These are phyloP conservation scores for Agaricus blazei DNA, from an alignment of 768 basidiomycete genomes.

Conservation along the genomic window DNA sequence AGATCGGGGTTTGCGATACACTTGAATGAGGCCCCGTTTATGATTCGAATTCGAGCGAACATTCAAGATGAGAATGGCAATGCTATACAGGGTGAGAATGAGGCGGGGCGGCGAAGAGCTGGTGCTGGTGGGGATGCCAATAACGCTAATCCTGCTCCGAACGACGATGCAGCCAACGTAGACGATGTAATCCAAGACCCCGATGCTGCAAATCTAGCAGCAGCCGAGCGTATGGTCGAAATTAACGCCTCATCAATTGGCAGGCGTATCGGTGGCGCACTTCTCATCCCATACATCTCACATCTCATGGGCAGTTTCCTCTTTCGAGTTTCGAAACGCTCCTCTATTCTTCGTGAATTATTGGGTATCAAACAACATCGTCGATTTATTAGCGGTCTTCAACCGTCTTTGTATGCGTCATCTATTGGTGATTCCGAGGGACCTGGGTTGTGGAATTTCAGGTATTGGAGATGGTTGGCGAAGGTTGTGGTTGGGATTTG, in stretches of 20 bases:
- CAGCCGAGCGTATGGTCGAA: slow-evolving; percentile 54
- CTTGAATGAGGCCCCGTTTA: slow-evolving; percentile 28
- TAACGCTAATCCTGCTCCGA: not conserved
- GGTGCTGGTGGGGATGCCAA: slow-evolving; percentile 11
- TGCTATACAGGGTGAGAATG: slow-evolving; percentile 9
- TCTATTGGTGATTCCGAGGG: slow-evolving; percentile 5
- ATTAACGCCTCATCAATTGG: slow-evolving; percentile 58
- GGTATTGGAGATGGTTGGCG: slow-evolving; percentile 23
- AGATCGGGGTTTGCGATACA: slow-evolving; percentile 17
- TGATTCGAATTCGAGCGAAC: slow-evolving; percentile 29
- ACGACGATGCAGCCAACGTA: not conserved
- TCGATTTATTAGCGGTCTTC: slow-evolving; percentile 9
- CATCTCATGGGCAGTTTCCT: slow-evolving; percentile 60
- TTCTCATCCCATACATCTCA: slow-evolving; percentile 64
- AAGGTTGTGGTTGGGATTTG: slow-evolving; percentile 41
- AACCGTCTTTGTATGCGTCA: slow-evolving; percentile 14
- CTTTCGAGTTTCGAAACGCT: slow-evolving; percentile 45
- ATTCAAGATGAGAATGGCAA: slow-evolving; percentile 12
- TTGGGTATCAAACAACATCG: slow-evolving; percentile 21
- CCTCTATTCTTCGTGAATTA: slow-evolving; percentile 32
- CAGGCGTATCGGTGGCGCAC: slow-evolving; percentile 62
- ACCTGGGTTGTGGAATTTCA: slow-evolving; percentile 1
- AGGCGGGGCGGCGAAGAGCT: not conserved
- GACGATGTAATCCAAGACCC: slow-evolving; percentile 24
- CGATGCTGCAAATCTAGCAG: slow-evolving; percentile 37